These are phyloP conservation scores for Gossypium laxum DNA, from an alignment of 441 rosid species.

Conservation along the genomic window DNA sequence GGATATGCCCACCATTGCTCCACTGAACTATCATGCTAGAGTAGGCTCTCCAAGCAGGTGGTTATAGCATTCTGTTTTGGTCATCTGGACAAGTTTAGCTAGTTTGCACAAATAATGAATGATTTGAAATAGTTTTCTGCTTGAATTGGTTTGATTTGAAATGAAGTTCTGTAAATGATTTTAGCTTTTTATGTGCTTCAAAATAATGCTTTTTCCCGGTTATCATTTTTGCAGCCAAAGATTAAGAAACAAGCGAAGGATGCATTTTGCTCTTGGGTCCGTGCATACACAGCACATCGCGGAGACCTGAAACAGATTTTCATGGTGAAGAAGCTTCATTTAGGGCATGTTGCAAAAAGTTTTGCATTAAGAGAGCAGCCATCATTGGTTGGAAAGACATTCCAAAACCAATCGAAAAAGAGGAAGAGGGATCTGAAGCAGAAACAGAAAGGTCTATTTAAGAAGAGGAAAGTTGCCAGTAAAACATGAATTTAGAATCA, in stretches of 20 bases:
- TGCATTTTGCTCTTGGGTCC: slow-evolving; percentile 90
- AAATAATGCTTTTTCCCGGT: slow-evolving; percentile 11
- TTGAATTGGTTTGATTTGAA: not conserved
- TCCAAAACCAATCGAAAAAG: slow-evolving; percentile 56
- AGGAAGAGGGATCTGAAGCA: slow-evolving; percentile 65
- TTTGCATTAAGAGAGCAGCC: slow-evolving; percentile 87
- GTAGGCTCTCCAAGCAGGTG: not conserved
- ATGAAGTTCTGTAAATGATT: not conserved
- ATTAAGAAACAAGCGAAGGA: slow-evolving; percentile 58
- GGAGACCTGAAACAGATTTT: slow-evolving; percentile 82
- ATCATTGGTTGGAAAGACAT: slow-evolving; percentile 62
- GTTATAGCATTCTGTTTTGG: not conserved
- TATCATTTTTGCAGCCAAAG: slow-evolving; percentile 36
- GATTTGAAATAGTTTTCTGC: not conserved
- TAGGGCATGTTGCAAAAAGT: slow-evolving; percentile 91
- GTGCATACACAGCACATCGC: slow-evolving; percentile 80
- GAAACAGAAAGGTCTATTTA: slow-evolving; percentile 32
- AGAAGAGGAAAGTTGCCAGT: slow-evolving; percentile 38
- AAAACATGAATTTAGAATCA: slow-evolving; percentile 21
- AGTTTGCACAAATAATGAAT: not conserved
- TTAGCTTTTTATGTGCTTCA: slow-evolving; percentile 3
- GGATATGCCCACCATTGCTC: not conserved
- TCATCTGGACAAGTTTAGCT: not conserved
- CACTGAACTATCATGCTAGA: not conserved
- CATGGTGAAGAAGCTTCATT: slow-evolving; percentile 77